phyloP scores from a whole-genome alignment of 2,329 filamentous ascomycete species.

The Teratosphaeria nubilosa region DNA sequence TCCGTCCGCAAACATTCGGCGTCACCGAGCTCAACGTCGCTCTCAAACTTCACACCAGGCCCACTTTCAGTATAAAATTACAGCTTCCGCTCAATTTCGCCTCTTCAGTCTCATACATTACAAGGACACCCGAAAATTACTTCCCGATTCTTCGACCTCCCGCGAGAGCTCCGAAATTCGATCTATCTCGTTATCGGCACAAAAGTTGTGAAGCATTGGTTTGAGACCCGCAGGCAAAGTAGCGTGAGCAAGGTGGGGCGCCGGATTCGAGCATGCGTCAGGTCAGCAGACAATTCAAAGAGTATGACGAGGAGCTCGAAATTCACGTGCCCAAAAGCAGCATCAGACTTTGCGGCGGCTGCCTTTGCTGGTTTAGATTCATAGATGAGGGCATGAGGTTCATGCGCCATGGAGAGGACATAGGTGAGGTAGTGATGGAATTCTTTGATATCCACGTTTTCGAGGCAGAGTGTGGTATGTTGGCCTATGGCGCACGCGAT shows the following conservation, averaged over 20 bases:
- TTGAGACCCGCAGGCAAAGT: no score
- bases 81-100: not conserved
- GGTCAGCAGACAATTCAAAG: not conserved
- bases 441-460: not conserved
- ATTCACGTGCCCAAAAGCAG: not conserved
- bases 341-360: not conserved
- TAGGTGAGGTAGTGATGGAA: not conserved
- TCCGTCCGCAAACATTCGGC: not conserved
- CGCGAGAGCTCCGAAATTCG: not conserved
- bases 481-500: not conserved
- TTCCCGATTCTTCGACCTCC: not conserved
- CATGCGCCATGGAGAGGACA: not conserved
- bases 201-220: not conserved
- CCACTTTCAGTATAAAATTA: not conserved
- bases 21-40: not conserved
- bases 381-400: not conserved
- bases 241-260: not conserved
- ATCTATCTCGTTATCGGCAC: not conserved
- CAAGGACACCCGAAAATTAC: not conserved
- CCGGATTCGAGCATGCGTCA: not conserved
- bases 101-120: not conserved
- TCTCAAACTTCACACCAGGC: not conserved
- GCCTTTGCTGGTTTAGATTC: not conserved
- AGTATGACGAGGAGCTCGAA: not conserved
- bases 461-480: not conserved